Base-by-base conservation (phyloP, 768 basidiomycete genomes). In the Tylopilus sp. region DNA sequence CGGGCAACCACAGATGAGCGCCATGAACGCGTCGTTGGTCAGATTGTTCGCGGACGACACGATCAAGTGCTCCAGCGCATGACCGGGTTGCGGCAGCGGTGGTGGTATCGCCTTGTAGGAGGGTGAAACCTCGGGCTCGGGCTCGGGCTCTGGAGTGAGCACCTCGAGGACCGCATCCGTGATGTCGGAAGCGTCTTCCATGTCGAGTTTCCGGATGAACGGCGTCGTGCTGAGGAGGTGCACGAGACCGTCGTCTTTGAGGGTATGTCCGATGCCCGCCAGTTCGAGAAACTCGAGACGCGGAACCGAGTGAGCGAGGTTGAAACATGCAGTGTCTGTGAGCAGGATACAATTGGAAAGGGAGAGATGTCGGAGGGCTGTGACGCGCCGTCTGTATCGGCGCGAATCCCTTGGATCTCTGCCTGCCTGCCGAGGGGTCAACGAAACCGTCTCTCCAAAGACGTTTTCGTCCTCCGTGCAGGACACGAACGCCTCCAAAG, bases 161-260 rank as follows among this genome's bases (percentile, higher is more conserved):
- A 75, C 74, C 19, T 74, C 72, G 24, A 96, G 67, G n/a, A 93
- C 78, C 3, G 75, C 71, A 66, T 96, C 92, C 1, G 82, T 86
- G 48, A 94, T 81, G 17, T 84, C 79, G 13, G 71, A 68, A 7
- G 90, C 90, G 58, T 92, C 89, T 64, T 96, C 94, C n/a, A 97
- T 73, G 66, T 97, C 94, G 36, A 96, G 71, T 41, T 81, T 82
- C 50, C 84, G 78, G 43, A 97, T 83, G 55, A 76, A 67, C 1
- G 88, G 88, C 3, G 85, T 86, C 14, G 86, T 86, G 41, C 70
- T 71, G 31, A 97, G 71, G 21, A 97, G 76, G 38, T 77, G 76
- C 17, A 91, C 72, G 8, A 97, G 71, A n/a, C 92, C 92, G 3
- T 80, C 81, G 55, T 90, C 84, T 56, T 78, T 81, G 55, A 94